Conservation (phyloP, 441 rosid species). For the Manihot esculenta region DNA sequence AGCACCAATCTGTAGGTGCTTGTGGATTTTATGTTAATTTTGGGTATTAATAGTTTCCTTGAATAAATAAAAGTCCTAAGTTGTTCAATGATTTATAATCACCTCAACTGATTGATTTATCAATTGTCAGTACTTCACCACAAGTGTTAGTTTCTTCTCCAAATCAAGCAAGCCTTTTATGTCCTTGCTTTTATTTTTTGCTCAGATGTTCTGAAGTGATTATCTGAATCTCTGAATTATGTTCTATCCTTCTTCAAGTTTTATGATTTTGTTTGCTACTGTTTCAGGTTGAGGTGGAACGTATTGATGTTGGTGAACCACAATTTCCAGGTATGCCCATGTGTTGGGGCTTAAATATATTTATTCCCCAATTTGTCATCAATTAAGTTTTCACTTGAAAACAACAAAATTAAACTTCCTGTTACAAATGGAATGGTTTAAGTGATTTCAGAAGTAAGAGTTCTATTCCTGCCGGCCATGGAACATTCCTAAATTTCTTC, state of each 20-base stretch:
- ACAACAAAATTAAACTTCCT: not conserved
- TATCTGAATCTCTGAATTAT: not conserved
- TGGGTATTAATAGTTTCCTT: not conserved
- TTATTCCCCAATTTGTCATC: not conserved
- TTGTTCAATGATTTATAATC: not conserved
- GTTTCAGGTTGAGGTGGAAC: conserved; percentile 73
- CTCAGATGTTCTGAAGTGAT: not conserved
- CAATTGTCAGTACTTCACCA: not conserved
- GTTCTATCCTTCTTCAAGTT: conserved; percentile 5
- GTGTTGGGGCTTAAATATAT: not conserved
- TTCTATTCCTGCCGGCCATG: not conserved
- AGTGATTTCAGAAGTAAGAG: not conserved
- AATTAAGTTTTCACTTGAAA: not conserved
- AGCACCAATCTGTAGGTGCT: not conserved
- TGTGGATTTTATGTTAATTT: not conserved
- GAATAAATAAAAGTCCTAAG: not conserved
- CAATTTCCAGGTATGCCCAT: conserved; percentile 44
- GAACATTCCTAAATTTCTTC: not conserved
- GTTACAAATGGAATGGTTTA: not conserved
- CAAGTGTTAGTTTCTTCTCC: not conserved
- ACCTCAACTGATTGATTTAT: not conserved
- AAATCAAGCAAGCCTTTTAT: not conserved
- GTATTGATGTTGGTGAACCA: conserved; percentile 64
- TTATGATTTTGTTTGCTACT: not conserved
- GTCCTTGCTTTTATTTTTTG: not conserved